A percentile compares a stretch with the other conserved stretches of the same genome.
These are phyloP conservation scores for Arachis monticola DNA, from an alignment of 331 rosid species.

Conservation along the genomic window DNA sequence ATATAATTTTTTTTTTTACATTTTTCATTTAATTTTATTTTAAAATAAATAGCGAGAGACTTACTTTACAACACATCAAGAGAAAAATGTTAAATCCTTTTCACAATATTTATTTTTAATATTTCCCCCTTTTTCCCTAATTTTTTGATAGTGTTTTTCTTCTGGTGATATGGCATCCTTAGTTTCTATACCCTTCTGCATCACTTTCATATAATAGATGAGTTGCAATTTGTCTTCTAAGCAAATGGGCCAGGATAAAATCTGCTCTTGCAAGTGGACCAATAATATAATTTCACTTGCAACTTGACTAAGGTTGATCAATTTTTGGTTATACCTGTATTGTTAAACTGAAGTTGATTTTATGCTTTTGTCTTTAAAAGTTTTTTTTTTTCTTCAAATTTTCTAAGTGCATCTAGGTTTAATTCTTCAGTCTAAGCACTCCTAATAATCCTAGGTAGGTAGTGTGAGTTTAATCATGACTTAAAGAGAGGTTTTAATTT, in stretches of 20 bases:
- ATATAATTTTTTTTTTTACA: too few species aligned
- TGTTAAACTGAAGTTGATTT: slow-evolving; percentile 11
- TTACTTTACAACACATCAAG: too few species aligned
- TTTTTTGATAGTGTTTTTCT: too few species aligned
- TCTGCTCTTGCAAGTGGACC: slow-evolving; percentile 37
- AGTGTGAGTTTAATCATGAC: background rate
- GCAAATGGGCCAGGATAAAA: slow-evolving; percentile 25
- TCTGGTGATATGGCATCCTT: background rate
- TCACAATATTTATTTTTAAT: too few species aligned
- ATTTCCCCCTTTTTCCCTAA: too few species aligned
- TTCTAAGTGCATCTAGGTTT: background rate
- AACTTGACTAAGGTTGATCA: slow-evolving; percentile 20
- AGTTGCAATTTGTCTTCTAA: slow-evolving; percentile 2
- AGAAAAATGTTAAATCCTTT: too few species aligned
- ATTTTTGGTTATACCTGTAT: background rate
- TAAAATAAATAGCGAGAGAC: too few species aligned
- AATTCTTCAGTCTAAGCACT: background rate
- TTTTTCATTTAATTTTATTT: too few species aligned
- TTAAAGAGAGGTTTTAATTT: slow-evolving; percentile 14
- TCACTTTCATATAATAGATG: background rate
- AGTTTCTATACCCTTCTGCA: too few species aligned
- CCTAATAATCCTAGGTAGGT: background rate
- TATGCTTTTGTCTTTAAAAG: background rate
- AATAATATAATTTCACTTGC: slow-evolving; percentile 32
- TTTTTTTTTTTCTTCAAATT: background rate